Conservation (phyloP, 23 red algal species). For the Gracilaria domingensis region DNA sequence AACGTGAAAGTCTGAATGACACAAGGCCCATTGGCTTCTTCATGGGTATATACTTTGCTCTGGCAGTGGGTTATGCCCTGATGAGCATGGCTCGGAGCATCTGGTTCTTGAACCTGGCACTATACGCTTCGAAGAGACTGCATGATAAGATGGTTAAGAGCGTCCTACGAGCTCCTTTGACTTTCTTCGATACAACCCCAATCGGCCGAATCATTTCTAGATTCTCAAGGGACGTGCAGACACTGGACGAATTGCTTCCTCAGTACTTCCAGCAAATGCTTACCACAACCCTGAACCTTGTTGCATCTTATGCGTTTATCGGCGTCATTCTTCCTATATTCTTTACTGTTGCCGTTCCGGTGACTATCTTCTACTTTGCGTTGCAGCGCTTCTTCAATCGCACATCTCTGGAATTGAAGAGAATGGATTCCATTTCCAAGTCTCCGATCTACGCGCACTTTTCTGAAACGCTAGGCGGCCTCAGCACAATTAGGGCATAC, state of each 20-base stretch:
- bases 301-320: constrained; percentile 88
- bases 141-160: constrained; percentile 75
- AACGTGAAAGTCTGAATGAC: constrained; percentile 18
- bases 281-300: constrained; percentile 63
- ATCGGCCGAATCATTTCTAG: constrained; percentile 95
- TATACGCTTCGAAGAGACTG: constrained; percentile 72
- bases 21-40: constrained; percentile 69
- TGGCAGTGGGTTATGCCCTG: constrained; percentile 68
- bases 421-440: constrained; percentile 93
- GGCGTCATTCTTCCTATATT: constrained; percentile 85
- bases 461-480: constrained; percentile 93
- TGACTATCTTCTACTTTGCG: constrained; percentile 75
- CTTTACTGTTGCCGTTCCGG: constrained; percentile 72
- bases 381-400: constrained; percentile 89
- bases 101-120: constrained; percentile 77
- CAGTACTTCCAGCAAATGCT: constrained; percentile 83
- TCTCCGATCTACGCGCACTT: constrained; percentile 97
- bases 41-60: constrained; percentile 90
- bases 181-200: constrained; percentile 96
- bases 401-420: constrained; percentile 83
- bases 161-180: constrained; percentile 87
- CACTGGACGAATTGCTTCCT: constrained; percentile 80
- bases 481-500: constrained; percentile 93
- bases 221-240: constrained; percentile 81
- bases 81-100: constrained; percentile 73